Base-by-base conservation (phyloP, 1,284 basidiomycete genomes). In the Ganoderma leucocontextum region DNA sequence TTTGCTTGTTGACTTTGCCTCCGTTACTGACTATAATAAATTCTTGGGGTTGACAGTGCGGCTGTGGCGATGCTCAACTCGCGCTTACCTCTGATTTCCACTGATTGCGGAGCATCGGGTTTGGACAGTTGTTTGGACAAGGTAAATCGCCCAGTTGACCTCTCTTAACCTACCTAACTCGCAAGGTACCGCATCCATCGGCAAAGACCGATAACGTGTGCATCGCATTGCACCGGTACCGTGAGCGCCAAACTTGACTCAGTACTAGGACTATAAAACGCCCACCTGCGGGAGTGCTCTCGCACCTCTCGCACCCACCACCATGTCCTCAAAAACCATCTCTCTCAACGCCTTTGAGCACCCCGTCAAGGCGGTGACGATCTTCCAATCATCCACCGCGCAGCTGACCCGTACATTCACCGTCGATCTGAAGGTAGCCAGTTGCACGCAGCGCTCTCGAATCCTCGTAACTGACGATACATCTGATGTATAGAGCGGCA, bases 401-500 rank as follows among this genome's bases (percentile, higher is more conserved):
- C 79, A 83, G 64, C 71, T 83, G 25, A 75, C 77, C 6, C 78
- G 81, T 19, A 65, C 68, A 0, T 80, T 83, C 70, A 59, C 74
- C 0, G 60, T 81, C 19, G 74, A 79, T 3, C 73, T 83, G 12
- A 72, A 78, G 73, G 81, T 80, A 67, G 63, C 75, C 70, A 8
- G 12, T 4, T 47, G 42, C 38, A 39, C 15, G 25, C 61, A n/a
- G 8, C 41, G 5, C 22, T 44, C 22, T 5, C 25, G 2, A 19
- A 35, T 12, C 13, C 12, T 22, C 3, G 13, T 25, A 4, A 49
- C 22, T 41, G 22, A 39, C 36, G 7, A 10, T 25, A 13, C 17
- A 15, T 19, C 22, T n/a, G 36, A 38, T 25, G 25, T 35, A 9
- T 67, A 88, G 87, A 78, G 78, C 65, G 87, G 87, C 1, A 82